Evolutionary conservation across 2,329 filamentous ascomycete genomes (phyloP).

Genomic region (Scedosporium minutisporum): DNA sequence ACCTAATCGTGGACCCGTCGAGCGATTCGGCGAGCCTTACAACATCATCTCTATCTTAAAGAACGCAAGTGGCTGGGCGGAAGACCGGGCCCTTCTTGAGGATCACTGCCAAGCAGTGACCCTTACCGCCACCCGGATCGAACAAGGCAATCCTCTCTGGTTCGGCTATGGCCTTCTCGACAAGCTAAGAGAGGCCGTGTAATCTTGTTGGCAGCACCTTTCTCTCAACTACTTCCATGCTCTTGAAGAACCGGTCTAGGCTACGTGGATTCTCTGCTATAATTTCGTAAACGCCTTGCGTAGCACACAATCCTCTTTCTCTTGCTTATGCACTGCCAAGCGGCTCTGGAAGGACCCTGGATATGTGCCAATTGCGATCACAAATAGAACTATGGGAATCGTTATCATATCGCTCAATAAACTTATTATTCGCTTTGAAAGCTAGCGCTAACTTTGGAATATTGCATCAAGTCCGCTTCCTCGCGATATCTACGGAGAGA

Average conservation of each 20-base stretch:
- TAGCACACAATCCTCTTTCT: background rate
- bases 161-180: background rate
- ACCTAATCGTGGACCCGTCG: background rate
- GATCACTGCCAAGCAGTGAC: background rate
- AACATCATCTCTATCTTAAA: background rate
- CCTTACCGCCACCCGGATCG: background rate
- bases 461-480: too few species aligned
- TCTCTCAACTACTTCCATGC: background rate
- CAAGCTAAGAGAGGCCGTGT: background rate
- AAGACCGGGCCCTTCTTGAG: background rate
- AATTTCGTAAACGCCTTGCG: background rate
- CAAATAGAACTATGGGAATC: too few species aligned
- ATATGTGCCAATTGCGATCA: too few species aligned
- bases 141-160: background rate
- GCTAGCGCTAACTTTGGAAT: too few species aligned
- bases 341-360: too few species aligned
- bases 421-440: too few species aligned
- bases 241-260: background rate
- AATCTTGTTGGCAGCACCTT: background rate
- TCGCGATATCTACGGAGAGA: background rate
- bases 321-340: too few species aligned
- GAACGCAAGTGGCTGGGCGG: background rate
- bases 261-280: background rate
- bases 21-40: background rate
- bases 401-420: too few species aligned